Base-by-base conservation (phyloP, 495 filamentous ascomycete genomes). In the Penicillium flavigenum region DNA sequence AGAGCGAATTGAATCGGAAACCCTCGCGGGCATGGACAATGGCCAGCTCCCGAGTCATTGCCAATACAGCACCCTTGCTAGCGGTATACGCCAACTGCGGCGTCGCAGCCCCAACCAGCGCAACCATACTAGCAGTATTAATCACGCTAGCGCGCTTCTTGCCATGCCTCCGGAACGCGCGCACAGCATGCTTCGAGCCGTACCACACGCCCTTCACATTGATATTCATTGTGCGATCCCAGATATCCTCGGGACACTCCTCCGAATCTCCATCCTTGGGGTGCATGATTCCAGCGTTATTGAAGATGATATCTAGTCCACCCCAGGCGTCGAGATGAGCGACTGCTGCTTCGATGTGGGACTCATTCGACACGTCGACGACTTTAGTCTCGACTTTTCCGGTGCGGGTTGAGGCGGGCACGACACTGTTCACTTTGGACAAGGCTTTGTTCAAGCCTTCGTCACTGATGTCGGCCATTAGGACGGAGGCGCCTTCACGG, bases 221-320 rank as follows among this genome's bases (percentile, higher is more conserved):
- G 79, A 98, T 94, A 58, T 81, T 83, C 55, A 94, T 90, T 5
- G 94, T 98, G 54, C 92, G 75, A 68, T 98, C 91, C 94, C 94
- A 98, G 76, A 98, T 91, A 52, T 82, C 83, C 75, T 97, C 91
- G 12, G 89, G 85, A 2, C 91, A 96, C 54, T 85, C 79, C 56
- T 94, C 74, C 19, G 93, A 90, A 72, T 96, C 92, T 57, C 83
- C 88, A 69, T 98, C 94, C 53, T 88, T 79, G 31, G 81, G 82
- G 71, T 97, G 92, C 94, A 98, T 98, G 69, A 98, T 98, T n/a
- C 94, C 94, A 1, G 94, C 94, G 69, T 98, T 98, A 82, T 98
- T 98, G 84, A 96, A 98, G 61, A 98, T 89, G 62, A 97, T 79
- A 71, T 98, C 94, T 0, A 90, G 76, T n/a, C 94, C 94, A 62